These are phyloP conservation scores for Kuraishia molischiana DNA, from an alignment of 805 yeast genomes.

Conservation along the genomic window DNA sequence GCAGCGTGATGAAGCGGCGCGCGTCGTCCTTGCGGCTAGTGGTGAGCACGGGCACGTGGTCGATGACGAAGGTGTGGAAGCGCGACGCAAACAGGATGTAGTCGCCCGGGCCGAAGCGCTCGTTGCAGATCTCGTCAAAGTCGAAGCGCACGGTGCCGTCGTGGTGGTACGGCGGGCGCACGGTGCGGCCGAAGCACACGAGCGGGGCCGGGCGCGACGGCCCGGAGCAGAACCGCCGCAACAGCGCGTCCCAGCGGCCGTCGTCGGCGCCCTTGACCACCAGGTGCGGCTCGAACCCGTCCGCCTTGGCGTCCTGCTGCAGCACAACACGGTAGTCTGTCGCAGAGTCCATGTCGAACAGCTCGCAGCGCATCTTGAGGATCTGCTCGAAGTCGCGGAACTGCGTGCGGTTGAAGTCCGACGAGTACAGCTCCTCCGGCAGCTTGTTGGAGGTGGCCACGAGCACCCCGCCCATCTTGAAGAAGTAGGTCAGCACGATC, in stretches of 20 bases:
- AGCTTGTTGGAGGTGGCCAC: conserved; percentile 67
- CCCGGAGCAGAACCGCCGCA: background rate
- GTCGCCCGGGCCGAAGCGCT: conserved; percentile 55
- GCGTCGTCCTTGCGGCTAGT: conserved; percentile 57
- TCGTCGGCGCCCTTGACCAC: conserved; percentile 19
- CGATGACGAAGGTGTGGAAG: conserved; percentile 46
- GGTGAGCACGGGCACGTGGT: conserved; percentile 51
- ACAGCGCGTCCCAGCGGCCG: conserved; percentile 20
- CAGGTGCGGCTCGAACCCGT: conserved; percentile 16
- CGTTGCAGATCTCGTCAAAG: conserved; percentile 45
- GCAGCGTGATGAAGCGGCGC: conserved; percentile 50
- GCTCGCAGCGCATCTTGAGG: conserved; percentile 46
- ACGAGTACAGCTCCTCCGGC: conserved; percentile 64
- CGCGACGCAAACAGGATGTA: conserved; percentile 58
- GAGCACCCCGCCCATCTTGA: conserved; percentile 65
- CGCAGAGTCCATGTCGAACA: conserved; percentile 50
- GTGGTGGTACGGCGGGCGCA: conserved; percentile 33
- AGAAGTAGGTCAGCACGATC: conserved; percentile 55
- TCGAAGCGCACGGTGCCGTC: conserved; percentile 36
- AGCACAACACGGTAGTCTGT: conserved; percentile 43
- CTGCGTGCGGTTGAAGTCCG: conserved; percentile 49
- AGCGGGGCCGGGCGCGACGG: conserved; percentile 17
- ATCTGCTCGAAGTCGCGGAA: conserved; percentile 49
- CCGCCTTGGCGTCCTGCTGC: conserved; percentile 11
- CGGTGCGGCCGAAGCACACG: conserved; percentile 45